phyloP scores from a whole-genome alignment of 78 protist species.

The Fonticula alba region DNA sequence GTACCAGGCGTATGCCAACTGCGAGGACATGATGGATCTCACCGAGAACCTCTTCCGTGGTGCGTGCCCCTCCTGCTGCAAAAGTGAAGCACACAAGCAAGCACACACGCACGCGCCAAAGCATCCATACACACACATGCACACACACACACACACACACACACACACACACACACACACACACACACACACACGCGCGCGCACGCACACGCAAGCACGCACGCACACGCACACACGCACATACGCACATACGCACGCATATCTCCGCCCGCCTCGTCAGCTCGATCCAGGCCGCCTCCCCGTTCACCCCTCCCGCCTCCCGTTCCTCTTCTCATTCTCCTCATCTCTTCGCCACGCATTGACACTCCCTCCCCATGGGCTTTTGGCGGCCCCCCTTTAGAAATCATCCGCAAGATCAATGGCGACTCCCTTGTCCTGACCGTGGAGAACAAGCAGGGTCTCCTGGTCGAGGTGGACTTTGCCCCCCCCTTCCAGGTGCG shows the following conservation, averaged over 20 bases:
- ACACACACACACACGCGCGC: neutral
- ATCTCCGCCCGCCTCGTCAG: neutral
- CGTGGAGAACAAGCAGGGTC: conserved; percentile 64
- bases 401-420: no score
- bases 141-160: neutral
- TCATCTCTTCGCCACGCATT: no score
- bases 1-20: conserved; percentile 98
- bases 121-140: neutral
- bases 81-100: no score
- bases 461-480: conserved; percentile 15
- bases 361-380: neutral
- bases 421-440: no score
- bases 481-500: no score
- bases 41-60: conserved; percentile 88
- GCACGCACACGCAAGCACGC: neutral
- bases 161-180: neutral
- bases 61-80: no score
- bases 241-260: neutral
- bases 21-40: conserved; percentile 83
- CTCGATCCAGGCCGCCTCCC: no score
- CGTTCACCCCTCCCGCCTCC: neutral
- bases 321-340: neutral
- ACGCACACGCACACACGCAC: neutral
- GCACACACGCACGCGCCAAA: no score
- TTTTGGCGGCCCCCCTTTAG: neutral